Conservation (phyloP, 768 basidiomycete species). For the Boletellus sp. region DNA sequence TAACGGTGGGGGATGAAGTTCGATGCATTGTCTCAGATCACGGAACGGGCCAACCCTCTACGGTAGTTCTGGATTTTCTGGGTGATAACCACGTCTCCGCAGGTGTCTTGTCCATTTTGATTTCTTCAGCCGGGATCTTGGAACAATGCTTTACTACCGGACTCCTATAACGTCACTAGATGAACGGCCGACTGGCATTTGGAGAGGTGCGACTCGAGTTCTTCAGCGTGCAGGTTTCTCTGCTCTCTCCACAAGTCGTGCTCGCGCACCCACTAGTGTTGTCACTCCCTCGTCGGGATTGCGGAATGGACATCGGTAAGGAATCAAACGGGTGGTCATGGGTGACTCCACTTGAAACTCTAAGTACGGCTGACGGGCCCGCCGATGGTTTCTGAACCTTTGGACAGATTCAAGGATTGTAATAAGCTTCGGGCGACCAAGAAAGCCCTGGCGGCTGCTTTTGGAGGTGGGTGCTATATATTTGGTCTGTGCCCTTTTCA, state of each 20-base stretch:
- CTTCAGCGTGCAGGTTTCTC: conserved; percentile 11
- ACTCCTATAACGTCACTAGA: too few species aligned
- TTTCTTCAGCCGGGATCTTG: conserved; percentile 24
- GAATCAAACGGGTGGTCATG: conserved; percentile 16
- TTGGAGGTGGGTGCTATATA: conserved; percentile 12
- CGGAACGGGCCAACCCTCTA: conserved; percentile 15
- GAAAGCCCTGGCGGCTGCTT: conserved; percentile 18
- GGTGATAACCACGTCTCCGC: background rate
- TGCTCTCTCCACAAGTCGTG: conserved; percentile 1
- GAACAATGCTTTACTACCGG: conserved; percentile 29
- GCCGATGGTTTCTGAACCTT: conserved; percentile 16
- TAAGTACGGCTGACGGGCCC: conserved; percentile 8
- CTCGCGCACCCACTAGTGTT: conserved; percentile 20
- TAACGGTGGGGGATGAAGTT: conserved; percentile 21
- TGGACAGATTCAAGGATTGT: too few species aligned
- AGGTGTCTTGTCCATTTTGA: conserved; percentile 28
- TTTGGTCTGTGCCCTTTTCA: background rate
- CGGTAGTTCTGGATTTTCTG: conserved; percentile 1
- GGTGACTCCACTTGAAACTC: background rate
- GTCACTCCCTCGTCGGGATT: conserved; percentile 25
- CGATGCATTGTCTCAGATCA: conserved; percentile 8
- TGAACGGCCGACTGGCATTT: too few species aligned
- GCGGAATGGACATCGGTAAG: conserved; percentile 29
- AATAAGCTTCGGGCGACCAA: conserved; percentile 15
- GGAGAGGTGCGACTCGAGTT: conserved; percentile 23